Evolutionary conservation across 2,329 filamentous ascomycete species (phyloP).

Genomic region (Arthrinium puccinioides): DNA sequence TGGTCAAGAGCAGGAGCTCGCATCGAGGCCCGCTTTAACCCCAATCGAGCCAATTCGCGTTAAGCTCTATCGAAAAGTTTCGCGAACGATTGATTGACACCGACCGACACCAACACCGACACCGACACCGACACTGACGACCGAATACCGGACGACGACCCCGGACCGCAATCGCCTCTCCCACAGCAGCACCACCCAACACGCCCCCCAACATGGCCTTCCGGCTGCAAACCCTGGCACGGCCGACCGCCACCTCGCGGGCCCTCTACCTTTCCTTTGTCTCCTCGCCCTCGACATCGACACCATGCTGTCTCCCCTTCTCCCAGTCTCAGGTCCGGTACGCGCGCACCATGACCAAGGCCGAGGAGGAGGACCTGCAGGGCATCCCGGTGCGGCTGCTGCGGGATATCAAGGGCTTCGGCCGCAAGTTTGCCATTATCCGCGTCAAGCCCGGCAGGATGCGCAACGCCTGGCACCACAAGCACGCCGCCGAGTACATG

Average conservation of each 20-base stretch:
- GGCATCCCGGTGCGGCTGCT: conserved; percentile 37
- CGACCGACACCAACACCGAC: neutral
- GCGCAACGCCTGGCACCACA: conserved; percentile 27
- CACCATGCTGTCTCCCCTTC: neutral
- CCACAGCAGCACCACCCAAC: neutral
- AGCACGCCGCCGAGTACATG: conserved; percentile 25
- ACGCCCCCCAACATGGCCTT: neutral
- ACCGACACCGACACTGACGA: neutral
- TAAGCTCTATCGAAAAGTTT: too few species aligned
- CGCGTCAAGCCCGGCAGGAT: conserved; percentile 25
- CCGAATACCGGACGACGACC: neutral
- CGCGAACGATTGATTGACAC: too few species aligned
- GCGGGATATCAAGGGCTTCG: conserved; percentile 30
- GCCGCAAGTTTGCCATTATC: conserved; percentile 28
- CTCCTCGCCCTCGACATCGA: neutral
- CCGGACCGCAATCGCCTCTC: neutral
- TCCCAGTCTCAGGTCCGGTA: neutral
- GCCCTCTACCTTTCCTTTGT: neutral
- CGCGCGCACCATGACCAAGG: conserved; percentile 16
- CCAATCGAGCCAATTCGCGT: neutral
- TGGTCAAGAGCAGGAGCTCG: too few species aligned
- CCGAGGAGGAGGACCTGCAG: conserved; percentile 27
- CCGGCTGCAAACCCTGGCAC: conserved; percentile 2
- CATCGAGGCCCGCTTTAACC: neutral
- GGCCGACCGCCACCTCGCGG: neutral